A percentile compares a stretch with the other conserved stretches of the same genome.
Evolutionary conservation across 2,329 filamentous ascomycete genomes (phyloP).

Genomic region (Claviceps purpurea): DNA sequence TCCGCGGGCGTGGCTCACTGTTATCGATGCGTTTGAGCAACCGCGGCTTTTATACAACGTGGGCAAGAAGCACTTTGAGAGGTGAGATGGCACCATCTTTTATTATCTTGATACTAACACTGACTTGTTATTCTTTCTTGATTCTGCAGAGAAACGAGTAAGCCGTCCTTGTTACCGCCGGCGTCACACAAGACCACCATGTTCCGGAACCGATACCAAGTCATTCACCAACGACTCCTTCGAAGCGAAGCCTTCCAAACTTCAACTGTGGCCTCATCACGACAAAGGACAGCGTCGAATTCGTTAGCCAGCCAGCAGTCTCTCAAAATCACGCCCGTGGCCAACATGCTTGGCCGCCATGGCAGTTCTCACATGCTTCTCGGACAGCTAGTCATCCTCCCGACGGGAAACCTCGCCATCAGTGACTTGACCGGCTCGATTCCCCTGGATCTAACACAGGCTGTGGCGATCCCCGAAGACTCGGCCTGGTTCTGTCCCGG

Average conservation of each 20-base stretch:
- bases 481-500: slow-evolving; percentile 88
- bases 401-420: slow-evolving; percentile 69
- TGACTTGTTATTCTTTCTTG: neutral
- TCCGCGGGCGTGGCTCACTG: slow-evolving; percentile 68
- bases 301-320: slow-evolving; percentile 52
- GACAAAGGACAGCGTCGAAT: slow-evolving; percentile 38
- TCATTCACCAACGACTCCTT: slow-evolving; percentile 82
- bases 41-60: slow-evolving; percentile 66
- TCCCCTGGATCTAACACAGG: slow-evolving; percentile 66
- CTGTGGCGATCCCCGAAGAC: slow-evolving; percentile 68
- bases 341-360: slow-evolving; percentile 62
- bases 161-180: slow-evolving; percentile 59
- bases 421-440: slow-evolving; percentile 85
- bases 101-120: neutral
- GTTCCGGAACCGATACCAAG: slow-evolving; percentile 82
- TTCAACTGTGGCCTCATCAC: slow-evolving; percentile 54
- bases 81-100: slow-evolving; percentile 25
- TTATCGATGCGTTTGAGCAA: slow-evolving; percentile 75
- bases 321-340: slow-evolving; percentile 81
- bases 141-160: slow-evolving; percentile 38
- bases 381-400: slow-evolving; percentile 67
- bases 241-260: slow-evolving; percentile 89
- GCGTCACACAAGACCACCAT: slow-evolving; percentile 71
- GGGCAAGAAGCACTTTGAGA: slow-evolving; percentile 81
- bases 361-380: slow-evolving; percentile 77